Conservation (phyloP, 805 yeast species). For the Candida ortonii region DNA sequence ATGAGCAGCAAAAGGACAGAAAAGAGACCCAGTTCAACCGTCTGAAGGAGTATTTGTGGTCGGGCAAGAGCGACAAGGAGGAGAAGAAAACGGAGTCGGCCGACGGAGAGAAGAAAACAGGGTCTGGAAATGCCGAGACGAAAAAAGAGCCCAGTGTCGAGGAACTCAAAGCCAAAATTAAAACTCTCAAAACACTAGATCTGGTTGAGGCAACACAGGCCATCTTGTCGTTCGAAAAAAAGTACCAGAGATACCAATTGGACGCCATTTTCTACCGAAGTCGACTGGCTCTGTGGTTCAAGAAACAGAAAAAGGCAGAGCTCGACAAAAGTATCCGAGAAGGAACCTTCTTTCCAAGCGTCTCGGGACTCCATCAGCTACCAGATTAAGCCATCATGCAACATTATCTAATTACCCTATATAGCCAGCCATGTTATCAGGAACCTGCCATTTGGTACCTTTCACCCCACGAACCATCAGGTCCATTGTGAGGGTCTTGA, state of each 20-base stretch:
- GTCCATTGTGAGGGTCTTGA: conserved; percentile 33
- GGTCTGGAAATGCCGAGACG: conserved; percentile 9
- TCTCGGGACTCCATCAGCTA: conserved; percentile 22
- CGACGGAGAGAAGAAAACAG: conserved; percentile 3
- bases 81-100: conserved; percentile 13
- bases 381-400: too few relatives aligned
- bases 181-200: conserved; percentile 9
- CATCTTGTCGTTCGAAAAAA: conserved; percentile 30
- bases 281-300: conserved; percentile 37
- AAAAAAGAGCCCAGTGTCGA: conserved; percentile 8
- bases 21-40: conserved; percentile 27
- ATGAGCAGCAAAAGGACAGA: conserved; percentile 29
- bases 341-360: conserved; percentile 45
- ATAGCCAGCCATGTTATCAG: conserved; percentile 11
- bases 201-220: conserved; percentile 7
- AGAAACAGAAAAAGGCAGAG: conserved; percentile 33
- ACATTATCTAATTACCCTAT: too few relatives aligned
- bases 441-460: conserved; percentile 34
- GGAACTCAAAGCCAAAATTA: conserved; percentile 9
- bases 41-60: conserved; percentile 27
- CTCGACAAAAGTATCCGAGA: conserved; percentile 32
- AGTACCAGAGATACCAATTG: conserved; percentile 39
- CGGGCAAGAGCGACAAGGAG: too few relatives aligned
- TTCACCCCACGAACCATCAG: conserved; percentile 38
- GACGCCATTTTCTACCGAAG: conserved; percentile 40